A percentile compares a stretch with the other conserved stretches of the same genome.
Conservation (phyloP, 305 asterid species). For the Vinca major region DNA sequence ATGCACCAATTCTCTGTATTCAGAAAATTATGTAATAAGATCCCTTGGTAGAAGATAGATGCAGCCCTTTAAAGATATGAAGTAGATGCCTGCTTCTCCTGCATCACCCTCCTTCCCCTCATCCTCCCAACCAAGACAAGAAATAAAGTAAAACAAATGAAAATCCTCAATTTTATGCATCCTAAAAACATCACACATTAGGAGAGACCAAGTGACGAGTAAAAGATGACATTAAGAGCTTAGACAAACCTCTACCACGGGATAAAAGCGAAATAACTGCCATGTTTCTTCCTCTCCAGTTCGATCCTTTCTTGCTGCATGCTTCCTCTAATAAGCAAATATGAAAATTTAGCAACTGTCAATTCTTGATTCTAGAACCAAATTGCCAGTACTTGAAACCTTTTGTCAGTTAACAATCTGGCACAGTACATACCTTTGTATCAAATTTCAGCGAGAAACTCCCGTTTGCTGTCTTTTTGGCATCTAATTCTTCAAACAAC, state of each 20-base stretch:
- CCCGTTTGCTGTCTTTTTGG: conserved; percentile 52
- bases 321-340: conserved; percentile 48
- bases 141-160: too few relatives aligned
- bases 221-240: too few relatives aligned
- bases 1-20: too few relatives aligned
- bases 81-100: too few relatives aligned
- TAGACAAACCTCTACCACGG: conserved; percentile 41
- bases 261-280: conserved; percentile 86
- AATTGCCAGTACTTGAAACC: not conserved
- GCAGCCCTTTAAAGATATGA: too few relatives aligned
- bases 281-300: conserved; percentile 85
- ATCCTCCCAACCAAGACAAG: too few relatives aligned
- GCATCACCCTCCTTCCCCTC: too few relatives aligned
- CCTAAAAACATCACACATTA: too few relatives aligned
- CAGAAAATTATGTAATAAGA: too few relatives aligned
- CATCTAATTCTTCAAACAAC: conserved; percentile 52
- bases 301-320: conserved; percentile 88
- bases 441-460: conserved; percentile 88
- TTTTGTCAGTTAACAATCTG: conserved; percentile 5
- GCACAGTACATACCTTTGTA: conserved; percentile 52
- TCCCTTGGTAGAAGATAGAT: too few relatives aligned
- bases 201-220: too few relatives aligned
- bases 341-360: conserved; percentile 25
- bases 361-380: conserved; percentile 21
- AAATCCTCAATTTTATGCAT: too few relatives aligned